Conservation (phyloP, 148 eudicot species). For the Arbutus unedo region DNA sequence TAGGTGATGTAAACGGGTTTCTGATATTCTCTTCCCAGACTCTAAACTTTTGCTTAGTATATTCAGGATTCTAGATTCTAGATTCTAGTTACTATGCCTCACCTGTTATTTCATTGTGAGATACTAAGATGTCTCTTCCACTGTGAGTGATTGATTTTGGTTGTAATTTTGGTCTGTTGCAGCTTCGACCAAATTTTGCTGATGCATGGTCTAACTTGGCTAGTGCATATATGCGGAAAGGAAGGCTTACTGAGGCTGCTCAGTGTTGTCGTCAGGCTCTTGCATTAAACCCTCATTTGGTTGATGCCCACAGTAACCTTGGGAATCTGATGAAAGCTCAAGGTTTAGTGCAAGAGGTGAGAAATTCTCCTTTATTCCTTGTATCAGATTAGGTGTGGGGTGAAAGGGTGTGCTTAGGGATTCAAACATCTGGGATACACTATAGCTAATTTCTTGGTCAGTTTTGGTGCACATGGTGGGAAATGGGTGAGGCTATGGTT, state of each 20-base stretch:
- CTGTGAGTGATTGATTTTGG: background rate
- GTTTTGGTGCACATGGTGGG: conserved; percentile 5
- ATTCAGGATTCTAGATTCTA: too few species aligned
- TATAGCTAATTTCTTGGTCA: background rate
- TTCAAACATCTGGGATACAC: background rate
- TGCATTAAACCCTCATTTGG: conserved; percentile 78
- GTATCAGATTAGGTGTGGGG: background rate
- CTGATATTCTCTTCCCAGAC: background rate
- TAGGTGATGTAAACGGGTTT: background rate
- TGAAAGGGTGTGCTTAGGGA: background rate
- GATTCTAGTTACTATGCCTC: background rate
- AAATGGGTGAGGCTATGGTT: background rate
- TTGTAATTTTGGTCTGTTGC: conserved; percentile 24
- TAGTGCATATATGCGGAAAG: conserved; percentile 89
- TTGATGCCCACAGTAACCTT: conserved; percentile 94
- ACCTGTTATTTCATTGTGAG: background rate
- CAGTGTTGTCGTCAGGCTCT: conserved; percentile 97
- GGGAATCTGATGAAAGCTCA: conserved; percentile 96
- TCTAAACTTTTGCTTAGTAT: background rate
- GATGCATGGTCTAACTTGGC: conserved; percentile 99
- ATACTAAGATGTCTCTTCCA: background rate
- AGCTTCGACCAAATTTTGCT: conserved; percentile 95
- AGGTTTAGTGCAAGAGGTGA: conserved; percentile 84
- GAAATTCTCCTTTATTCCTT: conserved; percentile 14
- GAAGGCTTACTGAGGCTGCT: conserved; percentile 75